A percentile compares a stretch with the other conserved stretches of the same genome.
Evolutionary conservation across 129 eudicot species (phyloP).

Genomic region (Artemisia argyi): DNA sequence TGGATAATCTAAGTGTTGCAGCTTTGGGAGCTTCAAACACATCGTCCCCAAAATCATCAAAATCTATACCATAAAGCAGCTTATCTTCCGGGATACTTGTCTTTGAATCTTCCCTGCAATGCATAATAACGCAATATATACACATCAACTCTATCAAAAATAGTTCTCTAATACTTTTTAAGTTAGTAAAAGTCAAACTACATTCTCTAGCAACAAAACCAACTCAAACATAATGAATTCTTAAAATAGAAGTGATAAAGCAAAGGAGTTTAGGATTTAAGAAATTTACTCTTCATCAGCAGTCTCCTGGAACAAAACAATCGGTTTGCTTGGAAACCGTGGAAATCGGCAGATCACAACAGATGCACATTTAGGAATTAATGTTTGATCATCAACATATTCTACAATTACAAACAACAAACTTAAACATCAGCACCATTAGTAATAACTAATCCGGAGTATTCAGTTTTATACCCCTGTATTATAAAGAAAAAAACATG

Average conservation of each 20-base stretch:
- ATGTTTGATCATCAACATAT: not conserved
- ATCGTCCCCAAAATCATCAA: conserved; percentile 1
- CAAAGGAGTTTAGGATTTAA: not conserved
- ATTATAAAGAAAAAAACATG: too few species aligned
- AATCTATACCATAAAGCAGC: not conserved
- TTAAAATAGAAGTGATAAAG: not conserved
- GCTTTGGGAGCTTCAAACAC: not conserved
- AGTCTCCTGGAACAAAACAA: not conserved
- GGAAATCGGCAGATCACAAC: not conserved
- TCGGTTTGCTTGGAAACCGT: not conserved
- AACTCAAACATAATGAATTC: not conserved
- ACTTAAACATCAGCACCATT: not conserved
- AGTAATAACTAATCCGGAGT: not conserved
- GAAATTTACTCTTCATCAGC: not conserved
- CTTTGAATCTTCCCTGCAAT: not conserved
- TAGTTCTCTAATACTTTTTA: too few species aligned
- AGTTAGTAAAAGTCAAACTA: too few species aligned
- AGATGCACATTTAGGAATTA: not conserved
- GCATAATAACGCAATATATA: not conserved
- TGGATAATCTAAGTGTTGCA: not conserved
- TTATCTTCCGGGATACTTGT: too few species aligned
- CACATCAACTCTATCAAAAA: too few species aligned
- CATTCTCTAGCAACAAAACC: not conserved
- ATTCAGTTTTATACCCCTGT: too few species aligned
- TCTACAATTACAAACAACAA: not conserved